Evolutionary conservation across 2,329 filamentous ascomycete genomes (phyloP).

Genomic region (Penicillium sp.): DNA sequence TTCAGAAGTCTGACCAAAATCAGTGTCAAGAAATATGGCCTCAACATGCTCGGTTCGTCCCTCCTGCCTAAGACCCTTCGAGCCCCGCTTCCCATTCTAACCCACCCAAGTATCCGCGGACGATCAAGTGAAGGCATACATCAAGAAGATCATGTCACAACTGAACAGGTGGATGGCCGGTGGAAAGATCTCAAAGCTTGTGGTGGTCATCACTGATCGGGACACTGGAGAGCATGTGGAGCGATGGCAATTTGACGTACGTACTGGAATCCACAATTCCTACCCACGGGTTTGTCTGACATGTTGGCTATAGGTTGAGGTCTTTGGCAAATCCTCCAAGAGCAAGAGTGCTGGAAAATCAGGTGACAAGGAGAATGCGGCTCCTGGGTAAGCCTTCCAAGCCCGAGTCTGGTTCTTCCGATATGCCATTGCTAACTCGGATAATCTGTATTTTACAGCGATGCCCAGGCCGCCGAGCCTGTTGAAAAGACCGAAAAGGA

Average conservation of each 20-base stretch:
- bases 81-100: neutral
- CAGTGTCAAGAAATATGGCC: constrained; percentile 95
- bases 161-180: constrained; percentile 97
- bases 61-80: neutral
- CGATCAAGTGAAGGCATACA: constrained; percentile 98
- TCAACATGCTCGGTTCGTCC: constrained; percentile 82
- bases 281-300: constrained; percentile 10
- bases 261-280: constrained; percentile 18
- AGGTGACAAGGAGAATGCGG: constrained; percentile 69
- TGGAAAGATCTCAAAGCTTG: constrained; percentile 94
- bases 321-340: constrained; percentile 55
- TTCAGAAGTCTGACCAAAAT: constrained; percentile 1
- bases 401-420: neutral
- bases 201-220: constrained; percentile 95
- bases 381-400: constrained; percentile 49
- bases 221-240: constrained; percentile 96
- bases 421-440: neutral
- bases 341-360: constrained; percentile 51
- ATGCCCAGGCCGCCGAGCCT: constrained; percentile 31
- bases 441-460: constrained; percentile 21
- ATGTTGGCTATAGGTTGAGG: constrained; percentile 50
- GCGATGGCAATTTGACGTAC: constrained; percentile 95
- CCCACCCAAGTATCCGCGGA: constrained; percentile 73
- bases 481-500: constrained; percentile 85
- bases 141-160: constrained; percentile 99